Conservation (phyloP, 495 filamentous ascomycete genomes). For the Podospora australis region DNA sequence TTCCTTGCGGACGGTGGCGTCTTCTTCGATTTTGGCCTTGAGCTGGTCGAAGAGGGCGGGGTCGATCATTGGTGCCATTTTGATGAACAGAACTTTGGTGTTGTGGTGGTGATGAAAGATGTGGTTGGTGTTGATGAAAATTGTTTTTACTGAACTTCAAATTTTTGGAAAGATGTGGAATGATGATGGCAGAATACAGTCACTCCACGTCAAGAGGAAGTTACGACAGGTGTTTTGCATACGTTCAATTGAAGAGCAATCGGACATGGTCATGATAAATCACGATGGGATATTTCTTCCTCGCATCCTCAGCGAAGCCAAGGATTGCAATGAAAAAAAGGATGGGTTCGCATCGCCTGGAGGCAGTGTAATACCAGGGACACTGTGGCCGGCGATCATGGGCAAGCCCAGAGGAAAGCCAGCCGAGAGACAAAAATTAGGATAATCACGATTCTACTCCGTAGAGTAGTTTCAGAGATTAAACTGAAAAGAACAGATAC, state of each 20-base stretch:
- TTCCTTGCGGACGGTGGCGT: conserved; percentile 72
- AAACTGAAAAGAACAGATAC: conserved; percentile 99
- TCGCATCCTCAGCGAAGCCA: conserved; percentile 12
- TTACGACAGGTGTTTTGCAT: neutral
- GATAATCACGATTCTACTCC: conserved; percentile 75
- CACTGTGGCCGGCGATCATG: conserved; percentile 65
- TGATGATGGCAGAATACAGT: neutral
- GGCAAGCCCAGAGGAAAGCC: conserved; percentile 61
- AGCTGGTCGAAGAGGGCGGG: conserved; percentile 80
- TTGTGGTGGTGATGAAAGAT: neutral
- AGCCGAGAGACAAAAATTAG: conserved; percentile 58
- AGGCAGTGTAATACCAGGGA: conserved; percentile 85
- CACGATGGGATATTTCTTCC: conserved; percentile 8
- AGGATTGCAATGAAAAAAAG: conserved; percentile 17
- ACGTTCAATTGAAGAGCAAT: neutral
- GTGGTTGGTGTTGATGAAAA: neutral
- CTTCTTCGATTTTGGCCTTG: conserved; percentile 84
- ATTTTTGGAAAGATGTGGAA: neutral
- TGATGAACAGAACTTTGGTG: conserved; percentile 9
- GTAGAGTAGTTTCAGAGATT: conserved; percentile 66
- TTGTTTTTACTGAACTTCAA: too few species aligned
- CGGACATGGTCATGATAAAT: neutral
- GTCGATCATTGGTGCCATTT: conserved; percentile 54
- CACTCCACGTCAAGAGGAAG: neutral
- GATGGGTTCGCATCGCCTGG: conserved; percentile 66